Evolutionary conservation across 805 yeast species (phyloP).

Genomic region (Pichia cephalocereana): DNA sequence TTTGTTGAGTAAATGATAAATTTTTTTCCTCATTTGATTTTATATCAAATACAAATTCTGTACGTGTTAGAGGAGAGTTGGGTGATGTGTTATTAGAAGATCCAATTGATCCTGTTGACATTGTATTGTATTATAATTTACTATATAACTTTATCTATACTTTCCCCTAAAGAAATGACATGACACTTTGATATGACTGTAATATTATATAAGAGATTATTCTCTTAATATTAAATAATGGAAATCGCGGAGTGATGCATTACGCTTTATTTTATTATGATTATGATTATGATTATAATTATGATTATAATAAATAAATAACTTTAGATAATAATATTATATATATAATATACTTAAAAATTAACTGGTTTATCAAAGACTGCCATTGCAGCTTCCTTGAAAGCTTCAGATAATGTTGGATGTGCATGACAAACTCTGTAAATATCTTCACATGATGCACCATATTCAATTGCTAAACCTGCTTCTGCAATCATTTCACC

Average conservation of each 20-base stretch:
- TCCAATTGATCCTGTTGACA: neutral
- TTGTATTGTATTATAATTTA: too few relatives aligned
- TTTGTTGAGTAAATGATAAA: slow-evolving; percentile 70
- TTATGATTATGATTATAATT: too few relatives aligned
- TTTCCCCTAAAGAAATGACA: too few relatives aligned
- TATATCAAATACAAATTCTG: slow-evolving; percentile 66
- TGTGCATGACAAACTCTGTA: slow-evolving; percentile 98
- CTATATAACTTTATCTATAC: too few relatives aligned
- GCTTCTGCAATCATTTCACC: slow-evolving; percentile 99
- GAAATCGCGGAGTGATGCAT: too few relatives aligned
- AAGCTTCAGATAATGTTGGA: slow-evolving; percentile 96
- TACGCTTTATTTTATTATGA: too few relatives aligned
- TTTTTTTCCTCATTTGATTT: slow-evolving; percentile 52
- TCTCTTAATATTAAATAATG: too few relatives aligned
- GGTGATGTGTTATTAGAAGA: neutral
- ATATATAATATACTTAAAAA: slow-evolving; percentile 34
- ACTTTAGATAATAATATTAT: neutral
- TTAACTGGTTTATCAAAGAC: slow-evolving; percentile 89
- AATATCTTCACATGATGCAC: slow-evolving; percentile 96
- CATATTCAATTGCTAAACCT: slow-evolving; percentile 95
- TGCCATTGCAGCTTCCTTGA: slow-evolving; percentile 95
- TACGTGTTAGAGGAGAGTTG: slow-evolving; percentile 21
- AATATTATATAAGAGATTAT: too few relatives aligned
- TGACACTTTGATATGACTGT: too few relatives aligned
- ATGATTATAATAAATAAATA: too few relatives aligned